Evolutionary conservation across 2,329 filamentous ascomycete species (phyloP), one percentile per base, ranked within the genome.

Genomic region (Beauveria medogensis): DNA sequence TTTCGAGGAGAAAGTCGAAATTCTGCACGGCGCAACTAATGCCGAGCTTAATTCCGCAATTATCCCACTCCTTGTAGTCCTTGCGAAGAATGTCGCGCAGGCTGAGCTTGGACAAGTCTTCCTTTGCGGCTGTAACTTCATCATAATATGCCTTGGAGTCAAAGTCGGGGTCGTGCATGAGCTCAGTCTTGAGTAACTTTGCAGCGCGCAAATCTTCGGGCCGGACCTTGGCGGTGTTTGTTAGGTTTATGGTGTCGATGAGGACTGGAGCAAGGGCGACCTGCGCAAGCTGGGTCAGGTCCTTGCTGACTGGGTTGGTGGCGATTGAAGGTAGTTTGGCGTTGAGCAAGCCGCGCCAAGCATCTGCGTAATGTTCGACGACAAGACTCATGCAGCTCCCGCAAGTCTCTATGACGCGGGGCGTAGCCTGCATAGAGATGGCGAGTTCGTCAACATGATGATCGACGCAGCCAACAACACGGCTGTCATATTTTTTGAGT

Each of bases 61-160:
- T 83, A 12, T 74, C 75, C 90, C 90, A 94, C 69, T 89, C 81
- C 75, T 95, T 95, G 74, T 92, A 95, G 74, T 95, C 90, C 72
- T 93, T 93, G 64, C 88, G 80, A 57, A 93, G 73, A 44, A 92
- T 81, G 66, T 92, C 90, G 24, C 80, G 75, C 65, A 91, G 72
- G 43, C 74, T 76, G 51, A 94, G 74, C 0, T 69, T 66, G 3
- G 80, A 82, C 56, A 94, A 79, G 65, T 91, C 82, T 64, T 84
- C 81, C 72, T 92, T 92, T 5, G 89, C 86, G 5, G 72, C 72
- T 1, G 79, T 77, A 28, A 92, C 80, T 60, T 83, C 75, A 5
- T 79, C 70, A 69, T 83, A 90, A 71, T 87, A 90, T 3, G 63
- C 69, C 0, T 75, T 70, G 7, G 82, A 77, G 60, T 84, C 75